phyloP scores from a whole-genome alignment of 371 early-diverging fungal genomes.

The Lichtheimia corymbifera region DNA sequence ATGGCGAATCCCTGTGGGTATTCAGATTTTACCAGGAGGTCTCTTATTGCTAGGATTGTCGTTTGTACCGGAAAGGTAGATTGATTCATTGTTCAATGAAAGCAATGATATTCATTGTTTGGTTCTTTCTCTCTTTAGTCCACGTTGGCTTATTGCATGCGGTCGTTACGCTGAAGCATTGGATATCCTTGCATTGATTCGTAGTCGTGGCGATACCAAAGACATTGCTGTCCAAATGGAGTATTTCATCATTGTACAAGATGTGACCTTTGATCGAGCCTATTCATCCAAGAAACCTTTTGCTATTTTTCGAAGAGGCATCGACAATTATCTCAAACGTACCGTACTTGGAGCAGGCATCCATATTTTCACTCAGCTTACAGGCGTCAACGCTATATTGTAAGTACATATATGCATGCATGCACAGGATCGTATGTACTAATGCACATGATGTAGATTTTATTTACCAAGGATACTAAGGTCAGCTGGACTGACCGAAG shows the following conservation, averaged over 20 bases:
- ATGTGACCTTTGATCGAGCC: slow-evolving; percentile 69
- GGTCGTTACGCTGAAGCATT: slow-evolving; percentile 71
- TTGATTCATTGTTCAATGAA: no score
- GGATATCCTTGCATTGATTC: slow-evolving; percentile 67
- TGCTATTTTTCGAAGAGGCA: slow-evolving; percentile 44
- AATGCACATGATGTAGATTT: slow-evolving; percentile 24
- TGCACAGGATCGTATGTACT: neutral
- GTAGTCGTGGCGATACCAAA: slow-evolving; percentile 29
- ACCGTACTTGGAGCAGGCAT: slow-evolving; percentile 69
- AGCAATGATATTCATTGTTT: neutral
- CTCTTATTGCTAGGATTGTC: slow-evolving; percentile 62
- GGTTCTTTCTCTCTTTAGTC: slow-evolving; percentile 43
- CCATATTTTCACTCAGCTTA: slow-evolving; percentile 75
- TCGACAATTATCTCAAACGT: slow-evolving; percentile 58
- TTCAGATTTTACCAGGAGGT: slow-evolving; percentile 74
- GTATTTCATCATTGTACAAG: slow-evolving; percentile 72
- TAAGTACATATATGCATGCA: slow-evolving; percentile 29
- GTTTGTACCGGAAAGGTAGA: slow-evolving; percentile 65
- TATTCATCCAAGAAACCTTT: slow-evolving; percentile 68
- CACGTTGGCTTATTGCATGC: slow-evolving; percentile 83
- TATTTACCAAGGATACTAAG: slow-evolving; percentile 70
- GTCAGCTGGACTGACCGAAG: slow-evolving; percentile 58
- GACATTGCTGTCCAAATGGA: slow-evolving; percentile 47
- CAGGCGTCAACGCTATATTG: slow-evolving; percentile 78
- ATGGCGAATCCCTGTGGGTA: slow-evolving; percentile 71